A percentile compares a stretch with the other conserved stretches of the same genome.
These are phyloP conservation scores for Climacium dendroides DNA, from an alignment of 225 moss, liverwort and hornwort species.

Conservation along the genomic window DNA sequence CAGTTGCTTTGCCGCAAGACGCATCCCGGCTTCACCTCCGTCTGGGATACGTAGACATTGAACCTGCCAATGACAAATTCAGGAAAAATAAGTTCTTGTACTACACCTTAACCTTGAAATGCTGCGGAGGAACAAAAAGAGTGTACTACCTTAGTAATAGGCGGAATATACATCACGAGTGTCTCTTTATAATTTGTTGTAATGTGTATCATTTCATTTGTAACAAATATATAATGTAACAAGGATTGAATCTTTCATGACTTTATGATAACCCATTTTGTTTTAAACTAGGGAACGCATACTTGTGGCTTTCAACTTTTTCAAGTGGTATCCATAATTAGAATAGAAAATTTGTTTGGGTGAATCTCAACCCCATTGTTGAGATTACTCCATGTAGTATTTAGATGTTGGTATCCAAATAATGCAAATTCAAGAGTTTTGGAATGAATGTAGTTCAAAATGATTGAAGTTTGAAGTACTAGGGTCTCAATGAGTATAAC, in stretches of 20 bases:
- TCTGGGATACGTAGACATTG: constrained; percentile 88
- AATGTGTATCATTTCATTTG: neutral
- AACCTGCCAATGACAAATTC: constrained; percentile 24
- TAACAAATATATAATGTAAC: neutral
- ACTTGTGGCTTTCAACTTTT: neutral
- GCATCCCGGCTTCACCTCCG: constrained; percentile 92
- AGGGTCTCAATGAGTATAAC: neutral
- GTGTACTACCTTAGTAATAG: neutral
- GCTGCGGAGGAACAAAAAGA: neutral
- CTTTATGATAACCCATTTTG: neutral
- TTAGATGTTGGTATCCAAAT: neutral
- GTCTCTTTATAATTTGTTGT: neutral
- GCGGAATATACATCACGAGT: neutral
- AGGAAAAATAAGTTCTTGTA: neutral
- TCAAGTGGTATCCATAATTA: neutral
- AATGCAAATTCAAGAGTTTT: neutral
- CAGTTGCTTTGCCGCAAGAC: constrained; percentile 84
- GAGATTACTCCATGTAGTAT: neutral
- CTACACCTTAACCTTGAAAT: neutral
- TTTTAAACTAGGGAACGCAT: neutral
- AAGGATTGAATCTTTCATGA: neutral
- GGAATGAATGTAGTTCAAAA: no score
- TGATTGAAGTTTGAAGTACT: neutral
- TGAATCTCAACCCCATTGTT: neutral
- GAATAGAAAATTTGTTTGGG: neutral